Percentiles rank a stretch among this genome's conserved stretches.
phyloP scores from a whole-genome alignment of 768 basidiomycete genomes.

The Collybia nuda region DNA sequence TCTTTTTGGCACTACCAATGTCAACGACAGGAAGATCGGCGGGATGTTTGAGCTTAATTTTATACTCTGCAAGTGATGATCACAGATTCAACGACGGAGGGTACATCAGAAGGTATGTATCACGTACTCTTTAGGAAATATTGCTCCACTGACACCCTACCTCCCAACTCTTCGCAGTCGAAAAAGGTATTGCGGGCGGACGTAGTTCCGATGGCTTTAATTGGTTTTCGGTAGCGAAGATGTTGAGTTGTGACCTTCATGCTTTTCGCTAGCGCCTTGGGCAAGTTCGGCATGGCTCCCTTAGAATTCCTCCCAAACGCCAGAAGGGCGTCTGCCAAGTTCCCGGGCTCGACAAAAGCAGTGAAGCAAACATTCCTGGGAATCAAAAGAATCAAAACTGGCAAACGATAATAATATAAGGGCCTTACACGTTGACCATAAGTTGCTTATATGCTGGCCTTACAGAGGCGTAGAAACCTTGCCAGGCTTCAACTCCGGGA shows the following conservation, averaged over 20 bases:
- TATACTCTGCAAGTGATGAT: conserved; percentile 47
- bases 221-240: conserved; percentile 54
- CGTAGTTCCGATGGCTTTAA: conserved; percentile 34
- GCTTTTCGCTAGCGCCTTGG: conserved; percentile 41
- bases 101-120: background rate
- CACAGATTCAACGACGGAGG: background rate
- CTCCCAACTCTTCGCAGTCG: conserved; percentile 49
- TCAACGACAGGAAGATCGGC: conserved; percentile 53
- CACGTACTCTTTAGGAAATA: conserved; percentile 64
- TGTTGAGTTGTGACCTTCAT: conserved; percentile 61
- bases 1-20: conserved; percentile 32
- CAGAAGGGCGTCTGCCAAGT: conserved; percentile 57
- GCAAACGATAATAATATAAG: background rate
- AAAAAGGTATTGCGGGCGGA: conserved; percentile 45
- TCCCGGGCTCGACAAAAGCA: conserved; percentile 58
- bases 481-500: conserved; percentile 34
- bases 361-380: conserved; percentile 53
- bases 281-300: conserved; percentile 46
- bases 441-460: conserved; percentile 48
- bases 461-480: conserved; percentile 51
- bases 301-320: conserved; percentile 42
- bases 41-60: conserved; percentile 43
- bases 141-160: conserved; percentile 55
- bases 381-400: background rate
- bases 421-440: conserved; percentile 51